Evolutionary conservation across 2,329 filamentous ascomycete genomes (phyloP).

Genomic region (Ascochyta koolunga): DNA sequence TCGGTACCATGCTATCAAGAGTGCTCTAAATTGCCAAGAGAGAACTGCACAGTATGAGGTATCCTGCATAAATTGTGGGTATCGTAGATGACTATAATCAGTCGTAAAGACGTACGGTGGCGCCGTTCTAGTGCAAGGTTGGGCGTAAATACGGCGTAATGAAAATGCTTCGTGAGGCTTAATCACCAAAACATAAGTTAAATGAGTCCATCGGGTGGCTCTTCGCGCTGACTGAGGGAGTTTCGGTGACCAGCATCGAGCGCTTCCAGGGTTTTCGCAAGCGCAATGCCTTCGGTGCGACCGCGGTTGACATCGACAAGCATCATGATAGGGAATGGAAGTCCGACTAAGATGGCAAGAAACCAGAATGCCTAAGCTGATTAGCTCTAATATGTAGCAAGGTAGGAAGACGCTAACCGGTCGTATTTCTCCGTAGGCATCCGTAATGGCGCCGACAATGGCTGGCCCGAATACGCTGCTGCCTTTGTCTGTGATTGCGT

Average conservation of each 20-base stretch:
- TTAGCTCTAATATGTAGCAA: not conserved
- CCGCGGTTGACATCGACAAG: slow-evolving; percentile 78
- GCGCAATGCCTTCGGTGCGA: slow-evolving; percentile 49
- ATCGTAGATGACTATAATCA: not conserved
- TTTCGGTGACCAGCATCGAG: slow-evolving; percentile 10
- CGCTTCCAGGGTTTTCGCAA: slow-evolving; percentile 48
- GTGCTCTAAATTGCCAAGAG: not conserved
- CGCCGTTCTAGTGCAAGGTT: not conserved
- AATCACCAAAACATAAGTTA: not conserved
- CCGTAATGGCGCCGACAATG: slow-evolving; percentile 91
- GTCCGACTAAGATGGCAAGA: slow-evolving; percentile 78
- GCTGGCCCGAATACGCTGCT: slow-evolving; percentile 92
- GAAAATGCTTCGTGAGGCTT: not conserved
- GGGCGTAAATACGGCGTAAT: not conserved
- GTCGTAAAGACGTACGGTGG: not conserved
- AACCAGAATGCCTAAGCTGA: slow-evolving; percentile 78
- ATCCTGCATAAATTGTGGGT: not conserved
- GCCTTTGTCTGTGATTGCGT: slow-evolving; percentile 97
- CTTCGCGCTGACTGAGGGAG: not conserved
- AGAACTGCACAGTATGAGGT: not conserved
- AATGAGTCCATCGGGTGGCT: not conserved
- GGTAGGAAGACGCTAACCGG: slow-evolving; percentile 43
- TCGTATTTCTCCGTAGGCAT: slow-evolving; percentile 62
- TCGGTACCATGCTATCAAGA: too few relatives aligned
- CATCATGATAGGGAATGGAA: slow-evolving; percentile 84